These are phyloP conservation scores for Nothophytophthora sp. DNA, from an alignment of 352 stramenopile species.

Conservation along the genomic window DNA sequence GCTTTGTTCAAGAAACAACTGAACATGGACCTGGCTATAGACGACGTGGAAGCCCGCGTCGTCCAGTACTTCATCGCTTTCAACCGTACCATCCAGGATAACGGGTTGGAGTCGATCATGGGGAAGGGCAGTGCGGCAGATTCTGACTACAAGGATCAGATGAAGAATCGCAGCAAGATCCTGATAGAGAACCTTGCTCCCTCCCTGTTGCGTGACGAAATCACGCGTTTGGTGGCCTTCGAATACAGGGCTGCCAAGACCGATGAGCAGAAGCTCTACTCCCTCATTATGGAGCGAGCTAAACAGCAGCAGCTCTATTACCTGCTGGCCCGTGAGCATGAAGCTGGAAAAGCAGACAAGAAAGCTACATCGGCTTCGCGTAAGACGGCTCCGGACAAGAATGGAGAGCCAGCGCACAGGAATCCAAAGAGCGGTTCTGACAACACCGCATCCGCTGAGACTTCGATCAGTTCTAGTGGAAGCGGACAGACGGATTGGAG, in stretches of 20 bases:
- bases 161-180: constrained; percentile 5
- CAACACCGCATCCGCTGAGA: too few species aligned
- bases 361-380: too few species aligned
- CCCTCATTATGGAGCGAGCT: constrained; percentile 5
- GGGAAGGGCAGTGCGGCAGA: not conserved
- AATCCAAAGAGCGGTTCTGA: too few species aligned
- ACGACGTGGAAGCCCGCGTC: constrained; percentile 3
- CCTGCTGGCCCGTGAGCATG: constrained; percentile 4
- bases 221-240: constrained; percentile 1
- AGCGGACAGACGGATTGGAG: too few species aligned
- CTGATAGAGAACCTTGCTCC: not conserved
- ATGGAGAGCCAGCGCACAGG: too few species aligned
- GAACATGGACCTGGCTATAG: constrained; percentile 6
- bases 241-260: not conserved
- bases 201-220: not conserved
- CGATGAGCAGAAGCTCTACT: constrained; percentile 5
- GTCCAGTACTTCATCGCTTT: constrained; percentile 10
- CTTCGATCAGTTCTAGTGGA: too few species aligned
- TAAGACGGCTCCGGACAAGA: too few species aligned
- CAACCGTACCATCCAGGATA: too few species aligned
- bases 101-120: constrained; percentile 1
- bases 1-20: constrained; percentile 9
- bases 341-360: constrained; percentile 5
- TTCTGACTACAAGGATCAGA: not conserved
- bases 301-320: constrained; percentile 6